phyloP scores from a whole-genome alignment of 2,329 filamentous ascomycete genomes.

The Cytospora piceae region DNA sequence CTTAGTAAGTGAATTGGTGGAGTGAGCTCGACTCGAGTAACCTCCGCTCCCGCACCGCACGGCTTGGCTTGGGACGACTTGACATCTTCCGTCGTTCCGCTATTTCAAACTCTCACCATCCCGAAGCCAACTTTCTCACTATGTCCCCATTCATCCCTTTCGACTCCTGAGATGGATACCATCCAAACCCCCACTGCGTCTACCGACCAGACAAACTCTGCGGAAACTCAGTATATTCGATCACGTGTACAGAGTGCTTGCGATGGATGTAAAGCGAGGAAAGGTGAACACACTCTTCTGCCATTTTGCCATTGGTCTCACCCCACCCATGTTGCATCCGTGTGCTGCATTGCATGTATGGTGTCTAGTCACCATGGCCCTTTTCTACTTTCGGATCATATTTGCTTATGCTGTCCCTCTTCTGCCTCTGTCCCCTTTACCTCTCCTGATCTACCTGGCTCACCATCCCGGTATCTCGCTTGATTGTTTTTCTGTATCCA shows the following conservation, averaged over 20 bases:
- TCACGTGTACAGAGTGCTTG: slow-evolving; percentile 57
- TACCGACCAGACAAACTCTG: slow-evolving; percentile 15
- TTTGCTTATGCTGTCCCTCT: neutral
- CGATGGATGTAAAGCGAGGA: slow-evolving; percentile 57
- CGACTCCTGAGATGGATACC: neutral
- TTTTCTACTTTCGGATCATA: neutral
- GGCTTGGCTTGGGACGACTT: too few relatives aligned
- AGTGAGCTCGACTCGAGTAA: too few relatives aligned
- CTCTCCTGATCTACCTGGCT: neutral
- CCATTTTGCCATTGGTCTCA: slow-evolving; percentile 31
- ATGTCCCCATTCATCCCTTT: neutral
- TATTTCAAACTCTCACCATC: neutral
- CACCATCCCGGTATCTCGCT: neutral
- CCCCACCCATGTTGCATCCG: neutral
- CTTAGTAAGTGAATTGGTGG: too few relatives aligned
- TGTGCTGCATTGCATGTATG: neutral
- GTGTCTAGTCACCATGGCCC: neutral
- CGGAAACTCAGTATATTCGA: slow-evolving; percentile 33
- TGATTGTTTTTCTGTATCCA: neutral
- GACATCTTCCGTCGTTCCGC: neutral
- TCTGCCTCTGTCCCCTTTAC: neutral
- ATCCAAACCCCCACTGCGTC: neutral
- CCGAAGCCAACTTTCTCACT: neutral
- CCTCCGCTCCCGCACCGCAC: too few relatives aligned
- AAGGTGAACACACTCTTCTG: slow-evolving; percentile 38